A percentile compares a stretch with the other conserved stretches of the same genome.
Evolutionary conservation across 805 yeast genomes (phyloP).

Genomic region (Torulaspora indica): DNA sequence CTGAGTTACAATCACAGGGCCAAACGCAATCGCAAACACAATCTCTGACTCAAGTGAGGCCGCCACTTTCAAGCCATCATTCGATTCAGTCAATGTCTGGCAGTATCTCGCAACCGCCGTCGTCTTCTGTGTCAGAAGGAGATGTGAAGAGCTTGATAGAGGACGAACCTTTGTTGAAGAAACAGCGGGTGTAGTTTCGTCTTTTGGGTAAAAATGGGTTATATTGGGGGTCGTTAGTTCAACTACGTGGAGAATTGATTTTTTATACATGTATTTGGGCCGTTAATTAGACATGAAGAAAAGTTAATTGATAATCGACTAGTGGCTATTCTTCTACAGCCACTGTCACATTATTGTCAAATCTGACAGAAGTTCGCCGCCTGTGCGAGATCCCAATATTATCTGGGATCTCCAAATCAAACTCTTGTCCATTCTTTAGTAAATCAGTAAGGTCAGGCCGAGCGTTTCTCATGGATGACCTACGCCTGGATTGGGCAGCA

Average conservation of each 20-base stretch:
- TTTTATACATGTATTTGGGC: slow-evolving; percentile 8
- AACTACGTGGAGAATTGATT: neutral
- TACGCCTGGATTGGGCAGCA: slow-evolving; percentile 19
- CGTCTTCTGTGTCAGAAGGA: slow-evolving; percentile 14
- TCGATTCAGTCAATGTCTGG: slow-evolving; percentile 9
- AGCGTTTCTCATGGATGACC: slow-evolving; percentile 32
- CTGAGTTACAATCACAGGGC: slow-evolving; percentile 9
- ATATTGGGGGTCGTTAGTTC: neutral
- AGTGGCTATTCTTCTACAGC: slow-evolving; percentile 37
- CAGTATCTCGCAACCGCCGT: slow-evolving; percentile 11
- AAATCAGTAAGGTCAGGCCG: slow-evolving; percentile 45
- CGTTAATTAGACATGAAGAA: slow-evolving; percentile 2
- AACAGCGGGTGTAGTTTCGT: slow-evolving; percentile 13
- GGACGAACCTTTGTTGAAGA: slow-evolving; percentile 18
- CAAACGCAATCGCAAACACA: slow-evolving; percentile 12
- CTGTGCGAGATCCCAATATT: slow-evolving; percentile 25
- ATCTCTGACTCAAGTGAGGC: slow-evolving; percentile 10
- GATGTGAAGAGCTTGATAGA: slow-evolving; percentile 15
- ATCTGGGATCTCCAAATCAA: slow-evolving; percentile 47
- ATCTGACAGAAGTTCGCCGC: slow-evolving; percentile 63
- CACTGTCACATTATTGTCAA: slow-evolving; percentile 57
- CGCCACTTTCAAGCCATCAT: slow-evolving; percentile 9
- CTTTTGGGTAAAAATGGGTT: neutral
- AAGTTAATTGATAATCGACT: neutral
- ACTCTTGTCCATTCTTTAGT: slow-evolving; percentile 42